phyloP scores from a whole-genome alignment of 2,329 filamentous ascomycete species.

The Stachybotrys elegans region DNA sequence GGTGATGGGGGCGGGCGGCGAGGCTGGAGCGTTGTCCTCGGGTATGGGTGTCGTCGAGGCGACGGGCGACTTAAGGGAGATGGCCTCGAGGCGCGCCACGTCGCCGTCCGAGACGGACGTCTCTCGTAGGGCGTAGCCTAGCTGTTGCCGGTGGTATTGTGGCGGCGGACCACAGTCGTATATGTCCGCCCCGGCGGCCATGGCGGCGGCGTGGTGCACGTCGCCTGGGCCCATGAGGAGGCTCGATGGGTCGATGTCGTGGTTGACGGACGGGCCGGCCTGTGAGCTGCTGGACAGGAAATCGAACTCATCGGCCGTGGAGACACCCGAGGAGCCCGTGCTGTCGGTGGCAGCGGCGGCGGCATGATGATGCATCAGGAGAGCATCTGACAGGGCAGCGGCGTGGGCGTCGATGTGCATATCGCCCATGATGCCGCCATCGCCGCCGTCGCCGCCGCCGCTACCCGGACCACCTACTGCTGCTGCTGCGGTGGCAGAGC shows the following conservation, averaged over 20 bases:
- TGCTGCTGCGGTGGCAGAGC: constrained; percentile 17
- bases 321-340: constrained; percentile 28
- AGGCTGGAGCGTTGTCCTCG: constrained; percentile 19
- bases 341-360: constrained; percentile 26
- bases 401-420: constrained; percentile 19
- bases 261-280: constrained; percentile 17
- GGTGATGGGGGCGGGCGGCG: constrained; percentile 23
- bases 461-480: too few species aligned
- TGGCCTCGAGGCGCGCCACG: constrained; percentile 41
- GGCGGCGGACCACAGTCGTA: constrained; percentile 3
- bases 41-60: constrained; percentile 34
- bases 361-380: constrained; percentile 23
- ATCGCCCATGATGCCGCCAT: constrained; percentile 5
- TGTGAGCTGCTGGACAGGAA: constrained; percentile 29
- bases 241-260: constrained; percentile 24
- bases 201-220: too few species aligned
- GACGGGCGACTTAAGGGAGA: constrained; percentile 38
- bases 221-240: constrained; percentile 15
- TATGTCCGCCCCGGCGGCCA: too few species aligned
- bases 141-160: constrained; percentile 13
- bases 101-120: constrained; percentile 43
- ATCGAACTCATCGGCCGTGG: constrained; percentile 30
- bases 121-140: constrained; percentile 20
- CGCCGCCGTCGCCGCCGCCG: constrained; percentile 13
- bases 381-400: constrained; percentile 18